Evolutionary conservation across 768 basidiomycete species (phyloP), one percentile per base, ranked within the genome.

Genomic region (Glaciozyma antarctica): DNA sequence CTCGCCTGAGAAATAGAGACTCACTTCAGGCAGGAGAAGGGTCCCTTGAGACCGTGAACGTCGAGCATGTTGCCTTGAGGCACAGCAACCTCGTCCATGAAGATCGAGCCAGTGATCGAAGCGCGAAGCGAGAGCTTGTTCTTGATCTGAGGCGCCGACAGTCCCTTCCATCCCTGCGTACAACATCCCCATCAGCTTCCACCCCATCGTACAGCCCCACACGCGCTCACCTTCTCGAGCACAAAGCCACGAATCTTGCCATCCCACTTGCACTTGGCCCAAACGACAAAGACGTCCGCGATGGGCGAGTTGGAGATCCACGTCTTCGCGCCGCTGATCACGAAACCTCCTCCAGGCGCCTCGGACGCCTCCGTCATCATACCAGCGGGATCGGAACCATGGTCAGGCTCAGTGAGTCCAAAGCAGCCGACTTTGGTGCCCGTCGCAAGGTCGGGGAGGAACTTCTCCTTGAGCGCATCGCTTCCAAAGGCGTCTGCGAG

Each of bases 211-310:
- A 48, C 47, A 17, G 41, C 24, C 58, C 9, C 16, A 60, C 21
- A 41, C 41, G 26, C 32, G 52, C 56, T 2, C 22, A 45, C 55
- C 62, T 68, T 64, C 41, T 70, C 64, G 13, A 67, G 51, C 15
- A 68, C 64, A 47, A 55, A 52, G 45, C 66, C 58, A 67, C 77
- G 43, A 63, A 86, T 91, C 75, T 88, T 89, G 71, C 82, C 81
- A 75, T 95, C 92, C 92, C 92, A 95, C 75, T 89, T 88, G 78
- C 91, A 94, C 43, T 83, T 84, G 4, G 94, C 94, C 94, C 94
- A 98, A 26, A 98, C 79, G 34, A 98, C 80, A 74, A 95, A 93
- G 1, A 98, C 58, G 47, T 59, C 58, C 1, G 68, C 71, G 48
- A 73, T 61, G 10, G 73, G 73, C 16, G 69, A 64, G 74, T 95